phyloP scores from a whole-genome alignment of 1,284 basidiomycete species.

The Naganishia sp. region DNA sequence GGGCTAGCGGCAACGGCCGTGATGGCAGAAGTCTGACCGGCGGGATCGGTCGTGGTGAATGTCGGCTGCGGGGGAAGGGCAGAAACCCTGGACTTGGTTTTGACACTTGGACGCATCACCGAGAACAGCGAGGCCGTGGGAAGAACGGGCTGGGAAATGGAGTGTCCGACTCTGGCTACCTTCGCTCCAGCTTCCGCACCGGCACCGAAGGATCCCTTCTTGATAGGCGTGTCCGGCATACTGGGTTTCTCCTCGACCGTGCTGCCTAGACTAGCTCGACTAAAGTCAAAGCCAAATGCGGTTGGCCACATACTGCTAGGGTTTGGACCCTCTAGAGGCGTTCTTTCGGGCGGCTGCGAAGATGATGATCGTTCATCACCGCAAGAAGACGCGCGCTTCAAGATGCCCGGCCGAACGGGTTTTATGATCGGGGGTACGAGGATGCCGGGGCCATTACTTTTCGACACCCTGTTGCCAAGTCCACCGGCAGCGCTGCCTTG shows the following conservation, averaged over 20 bases:
- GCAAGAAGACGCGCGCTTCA: slow-evolving; percentile 47
- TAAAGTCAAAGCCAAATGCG: slow-evolving; percentile 40
- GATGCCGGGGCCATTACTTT: slow-evolving; percentile 31
- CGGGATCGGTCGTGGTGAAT: slow-evolving; percentile 20
- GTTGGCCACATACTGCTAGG: slow-evolving; percentile 40
- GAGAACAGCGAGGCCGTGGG: slow-evolving; percentile 33
- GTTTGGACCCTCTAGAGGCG: slow-evolving; percentile 41
- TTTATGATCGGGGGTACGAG: slow-evolving; percentile 36
- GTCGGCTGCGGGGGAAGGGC: slow-evolving; percentile 12
- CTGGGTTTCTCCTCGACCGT: slow-evolving; percentile 43
- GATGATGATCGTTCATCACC: slow-evolving; percentile 38
- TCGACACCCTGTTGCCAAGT: neutral
- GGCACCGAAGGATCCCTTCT: slow-evolving; percentile 45
- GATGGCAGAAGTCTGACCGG: slow-evolving; percentile 12
- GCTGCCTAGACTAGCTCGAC: slow-evolving; percentile 36
- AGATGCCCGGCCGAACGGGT: slow-evolving; percentile 41
- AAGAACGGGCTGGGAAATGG: slow-evolving; percentile 39
- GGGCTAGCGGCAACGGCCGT: slow-evolving; percentile 4
- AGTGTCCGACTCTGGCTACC: slow-evolving; percentile 38
- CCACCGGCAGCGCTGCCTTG: slow-evolving; percentile 36
- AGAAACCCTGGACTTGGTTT: neutral
- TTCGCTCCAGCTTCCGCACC: slow-evolving; percentile 34
- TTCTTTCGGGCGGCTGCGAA: slow-evolving; percentile 39
- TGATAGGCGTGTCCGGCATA: slow-evolving; percentile 55
- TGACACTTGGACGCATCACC: slow-evolving; percentile 15